Percentiles rank a stretch among this genome's conserved stretches.
These are phyloP conservation scores for Fusarium sororula DNA, from an alignment of 2,329 filamentous ascomycete species.

Conservation along the genomic window DNA sequence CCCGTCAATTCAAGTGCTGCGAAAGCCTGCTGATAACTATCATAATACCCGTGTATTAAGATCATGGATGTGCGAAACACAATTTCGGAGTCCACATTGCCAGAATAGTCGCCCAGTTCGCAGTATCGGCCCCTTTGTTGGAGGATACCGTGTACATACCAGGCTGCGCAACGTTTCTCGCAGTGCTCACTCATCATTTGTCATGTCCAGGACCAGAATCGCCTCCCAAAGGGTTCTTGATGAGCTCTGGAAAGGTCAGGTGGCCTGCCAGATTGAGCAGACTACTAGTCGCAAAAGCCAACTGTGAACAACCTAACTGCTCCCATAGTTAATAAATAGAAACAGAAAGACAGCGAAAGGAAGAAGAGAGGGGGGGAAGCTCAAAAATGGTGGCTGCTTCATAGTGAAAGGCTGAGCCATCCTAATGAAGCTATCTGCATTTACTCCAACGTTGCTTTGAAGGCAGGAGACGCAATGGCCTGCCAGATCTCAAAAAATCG, in stretches of 20 bases:
- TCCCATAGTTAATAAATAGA: not conserved
- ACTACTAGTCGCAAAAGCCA: not conserved
- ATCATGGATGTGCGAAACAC: constrained; percentile 43
- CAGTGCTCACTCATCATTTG: constrained; percentile 33
- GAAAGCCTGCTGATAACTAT: constrained; percentile 38
- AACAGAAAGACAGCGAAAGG: not conserved
- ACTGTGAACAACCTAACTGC: constrained; percentile 2
- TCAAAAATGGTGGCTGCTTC: constrained; percentile 14
- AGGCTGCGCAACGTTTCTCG: constrained; percentile 24
- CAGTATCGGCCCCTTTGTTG: constrained; percentile 35
- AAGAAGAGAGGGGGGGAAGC: not conserved
- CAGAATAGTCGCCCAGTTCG: constrained; percentile 33
- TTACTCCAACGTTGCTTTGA: constrained; percentile 32
- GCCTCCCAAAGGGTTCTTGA: not conserved
- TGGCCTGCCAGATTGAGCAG: not conserved
- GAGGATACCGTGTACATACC: constrained; percentile 22
- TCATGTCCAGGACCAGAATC: constrained; percentile 35
- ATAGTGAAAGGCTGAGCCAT: constrained; percentile 9
- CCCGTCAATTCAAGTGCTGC: constrained; percentile 25
- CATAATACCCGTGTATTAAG: constrained; percentile 39
- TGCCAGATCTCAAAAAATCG: constrained; percentile 44
- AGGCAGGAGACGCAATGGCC: constrained; percentile 37
- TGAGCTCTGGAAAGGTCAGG: constrained; percentile 6
- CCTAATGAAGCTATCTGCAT: constrained; percentile 32
- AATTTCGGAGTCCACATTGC: constrained; percentile 42